A percentile compares a stretch with the other conserved stretches of the same genome.
Conservation (phyloP, 129 eudicot species). For the Heracleum sosnowskyi region DNA sequence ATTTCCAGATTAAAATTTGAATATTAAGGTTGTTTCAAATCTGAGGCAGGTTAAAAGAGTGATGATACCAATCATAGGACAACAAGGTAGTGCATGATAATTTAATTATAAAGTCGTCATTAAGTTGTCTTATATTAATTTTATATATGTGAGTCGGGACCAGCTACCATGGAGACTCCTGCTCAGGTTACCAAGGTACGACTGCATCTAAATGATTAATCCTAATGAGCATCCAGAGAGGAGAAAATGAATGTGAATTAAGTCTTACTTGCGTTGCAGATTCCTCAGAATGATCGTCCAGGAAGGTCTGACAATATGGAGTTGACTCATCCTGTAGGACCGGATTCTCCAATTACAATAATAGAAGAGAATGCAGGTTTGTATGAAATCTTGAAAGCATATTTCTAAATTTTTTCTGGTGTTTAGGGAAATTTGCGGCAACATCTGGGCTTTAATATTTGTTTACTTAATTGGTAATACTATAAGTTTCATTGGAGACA, state of each 20-base stretch:
- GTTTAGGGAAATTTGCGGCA: not conserved
- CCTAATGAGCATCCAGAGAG: not conserved
- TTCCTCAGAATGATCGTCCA: not conserved
- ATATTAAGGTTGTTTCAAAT: not conserved
- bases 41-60: not conserved
- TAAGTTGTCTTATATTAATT: too few species aligned
- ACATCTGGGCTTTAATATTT: not conserved
- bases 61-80: not conserved
- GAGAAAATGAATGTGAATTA: not conserved
- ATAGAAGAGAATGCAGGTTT: conserved; percentile 4
- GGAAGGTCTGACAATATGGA: not conserved
- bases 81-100: not conserved
- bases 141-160: too few species aligned
- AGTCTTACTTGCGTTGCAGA: not conserved
- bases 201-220: not conserved
- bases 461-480: not conserved
- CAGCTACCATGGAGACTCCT: not conserved
- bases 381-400: not conserved
- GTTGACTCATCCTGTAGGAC: not conserved
- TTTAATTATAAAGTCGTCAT: too few species aligned
- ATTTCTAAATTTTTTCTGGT: not conserved
- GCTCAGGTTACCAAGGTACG: not conserved
- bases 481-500: not conserved
- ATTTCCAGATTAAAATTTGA: too few species aligned
- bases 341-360: not conserved